phyloP scores from a whole-genome alignment of 2,329 filamentous ascomycete species.

The Aspergillus sp. region DNA sequence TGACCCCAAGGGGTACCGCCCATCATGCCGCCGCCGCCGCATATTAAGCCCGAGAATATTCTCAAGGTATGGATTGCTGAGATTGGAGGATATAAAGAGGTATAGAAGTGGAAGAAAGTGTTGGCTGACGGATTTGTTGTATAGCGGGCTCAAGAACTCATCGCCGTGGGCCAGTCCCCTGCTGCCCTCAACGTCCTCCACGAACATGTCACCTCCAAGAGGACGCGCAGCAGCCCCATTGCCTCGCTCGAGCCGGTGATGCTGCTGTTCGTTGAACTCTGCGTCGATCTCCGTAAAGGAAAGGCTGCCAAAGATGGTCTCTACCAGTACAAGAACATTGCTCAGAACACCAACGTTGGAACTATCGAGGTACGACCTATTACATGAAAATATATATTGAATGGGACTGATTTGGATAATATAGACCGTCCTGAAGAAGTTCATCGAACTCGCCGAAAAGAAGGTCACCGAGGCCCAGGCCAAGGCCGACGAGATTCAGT shows the following conservation, averaged over 20 bases:
- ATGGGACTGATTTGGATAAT: background rate
- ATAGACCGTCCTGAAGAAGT: constrained; percentile 87
- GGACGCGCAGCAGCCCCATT: constrained; percentile 95
- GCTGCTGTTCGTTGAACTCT: constrained; percentile 93
- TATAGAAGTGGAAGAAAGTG: background rate
- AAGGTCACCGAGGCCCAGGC: constrained; percentile 94
- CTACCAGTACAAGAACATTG: constrained; percentile 99
- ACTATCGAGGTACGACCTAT: constrained; percentile 72
- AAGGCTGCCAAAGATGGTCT: constrained; percentile 98
- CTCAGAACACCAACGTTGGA: constrained; percentile 95
- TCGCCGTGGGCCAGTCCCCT: constrained; percentile 88
- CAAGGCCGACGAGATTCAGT: constrained; percentile 93
- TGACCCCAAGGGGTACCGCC: constrained; percentile 28
- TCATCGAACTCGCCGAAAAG: constrained; percentile 92
- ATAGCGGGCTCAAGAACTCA: constrained; percentile 90
- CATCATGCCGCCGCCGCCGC: constrained; percentile 86
- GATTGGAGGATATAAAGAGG: background rate
- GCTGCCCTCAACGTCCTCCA: constrained; percentile 92
- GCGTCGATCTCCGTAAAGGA: constrained; percentile 94
- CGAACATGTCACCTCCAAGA: constrained; percentile 98
- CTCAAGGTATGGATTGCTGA: constrained; percentile 58
- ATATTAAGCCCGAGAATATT: constrained; percentile 98
- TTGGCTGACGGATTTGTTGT: constrained; percentile 13
- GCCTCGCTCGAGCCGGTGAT: constrained; percentile 95
- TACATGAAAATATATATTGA: background rate